Evolutionary conservation across 2,329 filamentous ascomycete genomes (phyloP).

Genomic region (Aspergillus sp.): DNA sequence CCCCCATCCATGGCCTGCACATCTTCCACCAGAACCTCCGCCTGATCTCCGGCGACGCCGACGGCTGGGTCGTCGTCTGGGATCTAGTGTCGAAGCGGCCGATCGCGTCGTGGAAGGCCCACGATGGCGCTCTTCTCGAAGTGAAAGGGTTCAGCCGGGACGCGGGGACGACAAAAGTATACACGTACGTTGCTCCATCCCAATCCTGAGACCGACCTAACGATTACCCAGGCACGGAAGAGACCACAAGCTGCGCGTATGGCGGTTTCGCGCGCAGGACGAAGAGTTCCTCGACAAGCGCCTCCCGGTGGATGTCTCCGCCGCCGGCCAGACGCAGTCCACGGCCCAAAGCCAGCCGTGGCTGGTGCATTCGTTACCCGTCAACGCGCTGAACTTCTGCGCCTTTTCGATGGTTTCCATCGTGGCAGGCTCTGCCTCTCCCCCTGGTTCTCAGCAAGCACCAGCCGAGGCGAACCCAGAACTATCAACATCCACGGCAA

Average conservation of each 20-base stretch:
- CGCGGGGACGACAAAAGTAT: constrained; percentile 57
- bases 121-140: constrained; percentile 73
- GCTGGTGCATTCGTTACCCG: constrained; percentile 77
- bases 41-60: constrained; percentile 81
- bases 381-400: constrained; percentile 97
- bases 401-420: constrained; percentile 39
- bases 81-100: constrained; percentile 77
- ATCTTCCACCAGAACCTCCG: constrained; percentile 73
- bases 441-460: too few relatives aligned
- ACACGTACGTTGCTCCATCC: constrained; percentile 67
- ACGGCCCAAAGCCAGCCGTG: constrained; percentile 58
- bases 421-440: not conserved
- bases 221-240: constrained; percentile 70
- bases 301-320: constrained; percentile 67
- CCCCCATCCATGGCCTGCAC: constrained; percentile 72
- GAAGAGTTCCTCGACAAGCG: constrained; percentile 56
- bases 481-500: not conserved
- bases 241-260: constrained; percentile 82
- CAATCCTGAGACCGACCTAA: constrained; percentile 12
- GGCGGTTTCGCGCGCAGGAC: constrained; percentile 70
- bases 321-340: constrained; percentile 30
- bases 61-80: constrained; percentile 88
- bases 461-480: too few relatives aligned
- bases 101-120: constrained; percentile 80
- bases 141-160: constrained; percentile 71